These are phyloP conservation scores for Botrytis medusae DNA, from an alignment of 2,329 filamentous ascomycete genomes.

Conservation along the genomic window DNA sequence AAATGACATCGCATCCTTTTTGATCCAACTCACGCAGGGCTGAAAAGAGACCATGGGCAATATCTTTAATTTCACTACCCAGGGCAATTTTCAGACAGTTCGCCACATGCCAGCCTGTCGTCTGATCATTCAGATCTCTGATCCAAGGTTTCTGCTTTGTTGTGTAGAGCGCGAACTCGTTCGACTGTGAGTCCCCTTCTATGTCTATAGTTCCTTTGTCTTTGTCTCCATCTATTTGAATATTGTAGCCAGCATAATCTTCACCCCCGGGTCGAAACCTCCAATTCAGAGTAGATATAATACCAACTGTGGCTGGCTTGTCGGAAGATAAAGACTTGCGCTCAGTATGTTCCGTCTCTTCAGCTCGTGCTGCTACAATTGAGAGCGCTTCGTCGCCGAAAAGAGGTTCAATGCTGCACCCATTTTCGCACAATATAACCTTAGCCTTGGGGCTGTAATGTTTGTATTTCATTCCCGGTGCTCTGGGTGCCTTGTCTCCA, in stretches of 20 bases:
- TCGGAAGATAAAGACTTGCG: conserved; percentile 14
- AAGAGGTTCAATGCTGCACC: not conserved
- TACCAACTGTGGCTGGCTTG: conserved; percentile 37
- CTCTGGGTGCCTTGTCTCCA: conserved; percentile 68
- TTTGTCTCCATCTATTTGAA: not conserved
- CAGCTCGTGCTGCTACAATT: conserved; percentile 22
- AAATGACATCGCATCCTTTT: conserved; percentile 75
- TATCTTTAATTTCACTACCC: conserved; percentile 66
- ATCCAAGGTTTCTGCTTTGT: conserved; percentile 4
- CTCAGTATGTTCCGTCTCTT: conserved; percentile 22
- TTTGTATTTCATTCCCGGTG: conserved; percentile 98
- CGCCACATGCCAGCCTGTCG: conserved; percentile 24
- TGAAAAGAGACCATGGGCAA: conserved; percentile 86
- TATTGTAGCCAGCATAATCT: not conserved
- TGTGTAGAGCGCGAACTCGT: conserved; percentile 9
- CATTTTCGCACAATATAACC: conserved; percentile 76
- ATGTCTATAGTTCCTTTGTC: too few species aligned
- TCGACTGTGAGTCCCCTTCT: not conserved
- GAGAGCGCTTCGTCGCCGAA: conserved; percentile 10
- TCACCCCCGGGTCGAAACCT: not conserved
- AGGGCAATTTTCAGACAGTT: conserved; percentile 65
- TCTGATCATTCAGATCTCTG: not conserved
- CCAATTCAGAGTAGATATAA: conserved; percentile 35
- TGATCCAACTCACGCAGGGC: conserved; percentile 83
- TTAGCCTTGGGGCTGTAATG: conserved; percentile 92